Evolutionary conservation across 176 grass and related monocot species (phyloP), one percentile per base, ranked within the genome.

Genomic region (Cenchrus purpureus): DNA sequence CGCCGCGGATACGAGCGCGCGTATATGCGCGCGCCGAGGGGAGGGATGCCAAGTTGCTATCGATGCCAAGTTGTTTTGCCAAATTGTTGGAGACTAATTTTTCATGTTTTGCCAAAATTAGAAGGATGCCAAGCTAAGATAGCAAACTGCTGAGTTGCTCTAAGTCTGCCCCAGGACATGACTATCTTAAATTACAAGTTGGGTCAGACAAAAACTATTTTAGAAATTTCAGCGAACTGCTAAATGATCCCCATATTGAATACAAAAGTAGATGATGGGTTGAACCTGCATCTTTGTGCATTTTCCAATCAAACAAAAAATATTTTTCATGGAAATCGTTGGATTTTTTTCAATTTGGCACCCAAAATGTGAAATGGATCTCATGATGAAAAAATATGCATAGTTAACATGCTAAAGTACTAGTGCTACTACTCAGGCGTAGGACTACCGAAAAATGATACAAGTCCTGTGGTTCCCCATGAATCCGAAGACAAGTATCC

Each of bases 201-300:
- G 53, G 8, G 73, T 54, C 46, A 65, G n/a, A 64, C 6, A 80
- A 14, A 9, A 25, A 65, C 20, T 86, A 48, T 3, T 13, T 51
- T 73, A 52, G 84, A 73, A 19, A 64, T 53, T 86, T 74, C 48
- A 74, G 48, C 17, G 58, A 55, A 54, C 2, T 28, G 66, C 16
- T 7, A 74, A 63, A 73, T 5, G 49, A 61, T 57, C 10, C 17
- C 40, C 37, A 37, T 40, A 69, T 10, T 69, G 73, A 85, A 58
- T 51, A 77, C 14, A 9, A 7, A 48, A 55, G 62, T 31, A 45
- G 15, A 54, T 65, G 20, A 20, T 64, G 10, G 3, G 37, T 66
- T 74, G 48, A 65, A 65, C 37, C 5, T 15, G 69, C 13, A 55
- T 65, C 56, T 79, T 29, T 80, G 3, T 44, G 16, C 19, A 64